A percentile compares a stretch with the other conserved stretches of the same genome.
phyloP scores from a whole-genome alignment of 139 green algal species.

The Pleodorina starrii region DNA sequence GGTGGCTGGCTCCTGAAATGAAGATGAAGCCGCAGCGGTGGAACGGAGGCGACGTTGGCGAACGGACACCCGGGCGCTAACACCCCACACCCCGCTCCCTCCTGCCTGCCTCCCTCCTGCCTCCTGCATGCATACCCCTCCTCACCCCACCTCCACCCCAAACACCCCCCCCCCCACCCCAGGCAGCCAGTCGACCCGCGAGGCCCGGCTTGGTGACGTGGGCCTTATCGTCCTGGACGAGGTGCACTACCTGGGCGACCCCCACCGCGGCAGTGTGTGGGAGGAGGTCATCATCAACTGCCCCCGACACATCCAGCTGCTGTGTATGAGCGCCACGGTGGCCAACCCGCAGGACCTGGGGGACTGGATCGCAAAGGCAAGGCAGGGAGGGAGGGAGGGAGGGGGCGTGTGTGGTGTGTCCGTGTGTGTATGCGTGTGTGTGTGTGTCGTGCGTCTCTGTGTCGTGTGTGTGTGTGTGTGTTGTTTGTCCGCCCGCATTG shows the following conservation, averaged over 20 bases:
- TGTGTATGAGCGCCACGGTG: conserved; percentile 96
- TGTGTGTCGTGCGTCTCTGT: too few species aligned
- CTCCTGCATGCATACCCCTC: too few species aligned
- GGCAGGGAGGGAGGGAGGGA: background rate
- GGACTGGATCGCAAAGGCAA: conserved; percentile 91
- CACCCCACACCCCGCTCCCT: too few species aligned
- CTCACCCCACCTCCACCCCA: background rate
- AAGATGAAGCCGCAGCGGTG: too few species aligned
- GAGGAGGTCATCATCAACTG: conserved; percentile 99
- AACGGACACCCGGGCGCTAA: too few species aligned
- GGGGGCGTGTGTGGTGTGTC: background rate
- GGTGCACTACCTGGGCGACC: conserved; percentile 89
- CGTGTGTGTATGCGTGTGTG: too few species aligned
- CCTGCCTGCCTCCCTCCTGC: too few species aligned
- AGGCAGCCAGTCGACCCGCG: conserved; percentile 53
- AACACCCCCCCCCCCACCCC: background rate
- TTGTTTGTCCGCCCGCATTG: too few species aligned
- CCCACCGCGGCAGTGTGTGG: conserved; percentile 91
- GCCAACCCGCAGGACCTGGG: conserved; percentile 94
- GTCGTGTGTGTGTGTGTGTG: too few species aligned
- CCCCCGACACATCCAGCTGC: conserved; percentile 88
- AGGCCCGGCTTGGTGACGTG: conserved; percentile 85
- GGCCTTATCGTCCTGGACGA: conserved; percentile 96
- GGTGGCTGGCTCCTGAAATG: too few species aligned
- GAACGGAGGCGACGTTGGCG: too few species aligned